Conservation (phyloP, 352 stramenopile species). For the Nothophytophthora sp. region DNA sequence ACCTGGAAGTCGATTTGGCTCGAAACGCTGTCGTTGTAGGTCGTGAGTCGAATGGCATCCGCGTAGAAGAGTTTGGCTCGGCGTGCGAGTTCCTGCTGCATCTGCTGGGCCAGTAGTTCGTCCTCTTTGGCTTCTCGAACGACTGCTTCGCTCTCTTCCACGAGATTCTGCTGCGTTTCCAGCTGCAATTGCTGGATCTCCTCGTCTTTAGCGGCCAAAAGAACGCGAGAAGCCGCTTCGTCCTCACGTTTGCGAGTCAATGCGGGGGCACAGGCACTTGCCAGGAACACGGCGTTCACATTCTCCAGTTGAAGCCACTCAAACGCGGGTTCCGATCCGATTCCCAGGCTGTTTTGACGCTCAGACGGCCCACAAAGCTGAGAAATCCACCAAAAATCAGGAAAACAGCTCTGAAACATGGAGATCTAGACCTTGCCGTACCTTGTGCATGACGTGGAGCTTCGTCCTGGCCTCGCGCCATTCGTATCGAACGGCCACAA, state of each 20-base stretch:
- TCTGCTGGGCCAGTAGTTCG: slow-evolving; percentile 28
- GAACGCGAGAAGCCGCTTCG: slow-evolving; percentile 30
- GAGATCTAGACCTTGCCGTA: slow-evolving; percentile 33
- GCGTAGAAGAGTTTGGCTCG: slow-evolving; percentile 47
- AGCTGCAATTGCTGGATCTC: slow-evolving; percentile 43
- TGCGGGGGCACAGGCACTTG: slow-evolving; percentile 40
- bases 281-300: slow-evolving; percentile 51
- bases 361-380: slow-evolving; percentile 22
- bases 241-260: slow-evolving; percentile 35
- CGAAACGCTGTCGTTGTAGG: slow-evolving; percentile 69
- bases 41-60: slow-evolving; percentile 58
- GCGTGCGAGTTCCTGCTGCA: slow-evolving; percentile 34
- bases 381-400: background rate
- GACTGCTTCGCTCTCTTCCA: slow-evolving; percentile 30
- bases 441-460: slow-evolving; percentile 63
- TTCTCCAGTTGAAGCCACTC: slow-evolving; percentile 46
- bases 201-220: slow-evolving; percentile 34
- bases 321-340: too few relatives aligned
- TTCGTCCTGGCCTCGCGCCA: slow-evolving; percentile 69
- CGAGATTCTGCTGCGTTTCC: slow-evolving; percentile 42
- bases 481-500: slow-evolving; percentile 64
- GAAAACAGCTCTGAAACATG: background rate
- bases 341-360: too few relatives aligned
- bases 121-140: slow-evolving; percentile 41
- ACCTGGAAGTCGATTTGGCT: slow-evolving; percentile 73